Evolutionary conservation across 257 asterid genomes (phyloP).

Genomic region (Voacanga thouarsii): DNA sequence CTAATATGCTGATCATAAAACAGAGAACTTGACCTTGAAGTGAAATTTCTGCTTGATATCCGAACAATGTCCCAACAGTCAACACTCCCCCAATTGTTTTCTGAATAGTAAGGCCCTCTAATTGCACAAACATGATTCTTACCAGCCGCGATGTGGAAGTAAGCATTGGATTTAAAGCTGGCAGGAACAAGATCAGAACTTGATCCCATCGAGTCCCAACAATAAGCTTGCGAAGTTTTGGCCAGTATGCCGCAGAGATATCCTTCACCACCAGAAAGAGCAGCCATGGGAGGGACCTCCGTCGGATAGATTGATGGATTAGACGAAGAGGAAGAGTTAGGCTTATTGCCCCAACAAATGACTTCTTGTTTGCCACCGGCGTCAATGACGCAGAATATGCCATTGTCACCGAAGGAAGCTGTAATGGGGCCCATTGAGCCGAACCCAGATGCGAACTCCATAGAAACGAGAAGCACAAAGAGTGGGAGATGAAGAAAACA

Average conservation of each 20-base stretch:
- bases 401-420: slow-evolving; percentile 65
- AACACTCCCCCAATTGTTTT: slow-evolving; percentile 51
- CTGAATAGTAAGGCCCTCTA: slow-evolving; percentile 67
- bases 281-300: slow-evolving; percentile 61
- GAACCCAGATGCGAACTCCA: slow-evolving; percentile 49
- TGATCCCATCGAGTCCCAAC: slow-evolving; percentile 58
- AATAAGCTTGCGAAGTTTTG: slow-evolving; percentile 66
- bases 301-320: slow-evolving; percentile 26
- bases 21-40: slow-evolving; percentile 44
- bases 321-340: slow-evolving; percentile 24
- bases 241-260: slow-evolving; percentile 80
- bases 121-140: slow-evolving; percentile 77
- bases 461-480: slow-evolving; percentile 23
- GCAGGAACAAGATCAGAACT: slow-evolving; percentile 69
- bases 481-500: slow-evolving; percentile 12
- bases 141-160: slow-evolving; percentile 76
- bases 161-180: slow-evolving; percentile 38
- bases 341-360: slow-evolving; percentile 76
- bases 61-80: slow-evolving; percentile 83
- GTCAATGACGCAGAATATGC: slow-evolving; percentile 84
- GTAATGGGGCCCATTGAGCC: slow-evolving; percentile 88
- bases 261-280: slow-evolving; percentile 77
- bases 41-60: slow-evolving; percentile 28
- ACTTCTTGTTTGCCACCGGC: slow-evolving; percentile 91
- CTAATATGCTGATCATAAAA: slow-evolving; percentile 43